Conservation (phyloP, 345 rosid species). For the Nephelium lappaceum region DNA sequence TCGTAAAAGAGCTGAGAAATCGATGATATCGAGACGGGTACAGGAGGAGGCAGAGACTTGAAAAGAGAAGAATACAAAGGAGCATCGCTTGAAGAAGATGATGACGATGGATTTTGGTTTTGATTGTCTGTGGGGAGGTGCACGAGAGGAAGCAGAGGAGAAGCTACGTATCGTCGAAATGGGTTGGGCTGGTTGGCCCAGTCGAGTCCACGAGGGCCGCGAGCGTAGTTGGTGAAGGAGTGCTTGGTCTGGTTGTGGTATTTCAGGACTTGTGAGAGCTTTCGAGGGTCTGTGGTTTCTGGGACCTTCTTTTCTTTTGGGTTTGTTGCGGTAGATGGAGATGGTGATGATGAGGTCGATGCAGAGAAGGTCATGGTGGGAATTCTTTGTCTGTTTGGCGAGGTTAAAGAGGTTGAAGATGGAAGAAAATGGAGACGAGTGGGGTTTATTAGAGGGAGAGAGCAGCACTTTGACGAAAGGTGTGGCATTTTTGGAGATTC, state of each 20-base stretch:
- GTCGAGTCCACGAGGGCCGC: constrained; percentile 88
- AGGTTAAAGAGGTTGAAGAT: constrained; percentile 22
- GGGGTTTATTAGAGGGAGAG: constrained; percentile 10
- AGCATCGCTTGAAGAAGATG: constrained; percentile 15
- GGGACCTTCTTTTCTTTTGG: constrained; percentile 18
- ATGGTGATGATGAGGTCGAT: constrained; percentile 35
- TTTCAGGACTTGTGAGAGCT: constrained; percentile 49
- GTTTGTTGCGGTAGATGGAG: constrained; percentile 27
- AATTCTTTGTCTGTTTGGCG: constrained; percentile 24
- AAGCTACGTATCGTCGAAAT: constrained; percentile 69
- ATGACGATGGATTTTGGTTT: constrained; percentile 14
- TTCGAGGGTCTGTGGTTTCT: constrained; percentile 21
- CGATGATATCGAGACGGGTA: constrained; percentile 51
- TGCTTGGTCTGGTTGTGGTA: constrained; percentile 86
- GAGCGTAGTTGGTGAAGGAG: constrained; percentile 61
- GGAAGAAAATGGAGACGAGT: constrained; percentile 17
- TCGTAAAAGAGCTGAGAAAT: constrained; percentile 70
- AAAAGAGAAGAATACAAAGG: constrained; percentile 63
- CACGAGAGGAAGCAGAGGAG: constrained; percentile 63
- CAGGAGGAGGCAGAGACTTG: constrained; percentile 60
- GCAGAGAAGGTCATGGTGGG: constrained; percentile 41
- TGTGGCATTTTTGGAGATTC: not conserved
- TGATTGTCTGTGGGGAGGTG: constrained; percentile 34
- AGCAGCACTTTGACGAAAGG: not conserved
- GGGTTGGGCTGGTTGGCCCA: constrained; percentile 97